Base-by-base conservation (phyloP, 352 stramenopile species). In the Pythium aristosporum region DNA sequence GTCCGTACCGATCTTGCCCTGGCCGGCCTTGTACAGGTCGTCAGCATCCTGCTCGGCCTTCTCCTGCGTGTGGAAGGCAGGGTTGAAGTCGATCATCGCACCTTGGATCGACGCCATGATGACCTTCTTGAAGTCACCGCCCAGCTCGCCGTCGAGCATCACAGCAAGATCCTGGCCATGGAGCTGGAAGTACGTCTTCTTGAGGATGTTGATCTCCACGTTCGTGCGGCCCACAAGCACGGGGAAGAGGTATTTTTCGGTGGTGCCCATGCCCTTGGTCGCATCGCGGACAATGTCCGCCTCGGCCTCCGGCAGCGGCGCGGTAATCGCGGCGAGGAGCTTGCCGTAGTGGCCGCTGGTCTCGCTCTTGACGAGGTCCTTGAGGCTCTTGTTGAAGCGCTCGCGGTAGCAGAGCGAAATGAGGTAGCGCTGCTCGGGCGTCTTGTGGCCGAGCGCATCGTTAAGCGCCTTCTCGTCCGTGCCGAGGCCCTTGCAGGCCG, bases 121-220 rank as follows among this genome's bases (percentile, higher is more conserved):
- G n/a, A 82, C 68, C 67, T 88, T 90, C 69, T 83, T 83, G 53
- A 91, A 77, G 70, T 93, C 84, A 23, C 84, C 84, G 28, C 79
- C 67, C 12, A 93, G 68, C 36, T 93, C 84, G 47, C 67, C 68
- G 60, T 87, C 72, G 57, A 91, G 63, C 34, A 73, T 69, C 36
- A 84, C 77, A 34, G 74, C 75, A 49, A 93, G 62, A 47, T 93
- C 84, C 43, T 87, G 71, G 52, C 68, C 65, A 71, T 79, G 76
- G 47, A 87, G 51, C 36, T 88, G 76, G 56, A 81, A 91, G 71
- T 79, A 93, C 0, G 84, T 87, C 71, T 89, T 88, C 72, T 91
- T 91, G 51, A 93, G 76, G 63, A 93, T 90, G 63, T 71, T 71
- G 49, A 93, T 77, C 63, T 93, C 84, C 11, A 68, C 68, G 63